Base-by-base conservation (phyloP, 352 stramenopile species). In the Globisporangium uncinulatum region DNA sequence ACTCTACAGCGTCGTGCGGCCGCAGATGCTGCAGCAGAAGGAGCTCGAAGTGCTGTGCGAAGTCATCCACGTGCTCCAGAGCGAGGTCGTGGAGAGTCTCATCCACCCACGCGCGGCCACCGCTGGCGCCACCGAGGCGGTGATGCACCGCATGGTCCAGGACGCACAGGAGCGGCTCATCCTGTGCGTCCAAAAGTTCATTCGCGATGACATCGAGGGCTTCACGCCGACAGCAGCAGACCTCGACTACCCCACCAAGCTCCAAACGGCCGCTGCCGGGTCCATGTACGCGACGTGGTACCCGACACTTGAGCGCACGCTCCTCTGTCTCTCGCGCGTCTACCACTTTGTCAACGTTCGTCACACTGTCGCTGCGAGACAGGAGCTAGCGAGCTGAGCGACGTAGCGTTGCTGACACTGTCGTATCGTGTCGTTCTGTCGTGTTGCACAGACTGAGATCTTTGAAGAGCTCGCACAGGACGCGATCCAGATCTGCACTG, bases 401-500 rank as follows among this genome's bases (percentile, higher is more conserved):
- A 29, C 24, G 24, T 29, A 29, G 24, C 24, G 24, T 29, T 29
- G 24, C 24, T 29, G 24, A 29, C 24, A 29, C 24, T 29, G 24
- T 29, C 24, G 24, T 29, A 4, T 29, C 24, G 24, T 29, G 24
- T 4, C n/a, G n/a, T n/a, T n/a, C n/a, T n/a, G 24, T 29, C 4
- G 24, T 29, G 24, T 29, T 29, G 24, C 4, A 4, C 24, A 88
- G 81, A 88, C 85, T 68, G 75, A 92, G 52, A 92, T 94, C 48
- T 94, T 94, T 37, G 80, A 92, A 59, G 83, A 92, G 29, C 65
- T 94, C 29, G 84, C 84, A 1, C 84, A 92, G 58, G 84, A 94
- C 21, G 84, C 82, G 10, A 91, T 94, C 47, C 77, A 84, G 24
- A 82, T 91, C 32, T 94, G 82, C 52, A 86, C 82, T 0, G 78